Percentiles rank a stretch among this genome's conserved stretches.
Conservation (phyloP, 495 filamentous ascomycete species). For the Tuber magnatum region DNA sequence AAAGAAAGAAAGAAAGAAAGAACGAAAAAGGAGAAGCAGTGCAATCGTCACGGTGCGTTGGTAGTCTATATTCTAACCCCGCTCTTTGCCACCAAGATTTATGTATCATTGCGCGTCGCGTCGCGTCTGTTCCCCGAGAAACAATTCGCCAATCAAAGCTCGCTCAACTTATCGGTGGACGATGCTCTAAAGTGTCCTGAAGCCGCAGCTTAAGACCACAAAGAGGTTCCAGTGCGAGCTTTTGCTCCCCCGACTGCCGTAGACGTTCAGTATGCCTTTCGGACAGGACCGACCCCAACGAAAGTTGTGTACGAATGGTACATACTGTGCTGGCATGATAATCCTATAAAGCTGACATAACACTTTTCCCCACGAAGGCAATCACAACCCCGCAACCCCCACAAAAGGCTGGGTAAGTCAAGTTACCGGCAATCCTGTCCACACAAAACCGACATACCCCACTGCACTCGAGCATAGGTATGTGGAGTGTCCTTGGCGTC, state of each 20-base stretch:
- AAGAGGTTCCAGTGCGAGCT: background rate
- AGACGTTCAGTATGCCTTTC: background rate
- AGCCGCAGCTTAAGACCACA: background rate
- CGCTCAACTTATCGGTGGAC: background rate
- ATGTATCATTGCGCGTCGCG: slow-evolving; percentile 1
- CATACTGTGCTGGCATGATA: no score
- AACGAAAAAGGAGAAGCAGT: slow-evolving; percentile 12
- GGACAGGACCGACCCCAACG: background rate
- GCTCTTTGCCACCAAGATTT: slow-evolving; percentile 22
- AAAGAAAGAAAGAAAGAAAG: background rate
- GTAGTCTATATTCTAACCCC: slow-evolving; percentile 28
- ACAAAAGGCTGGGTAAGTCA: background rate
- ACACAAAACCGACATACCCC: background rate
- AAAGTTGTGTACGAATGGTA: background rate
- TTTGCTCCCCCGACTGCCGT: background rate
- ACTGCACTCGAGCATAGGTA: background rate
- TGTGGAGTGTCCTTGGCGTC: background rate
- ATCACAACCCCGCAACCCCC: background rate
- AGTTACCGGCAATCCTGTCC: background rate
- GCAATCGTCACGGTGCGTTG: slow-evolving; percentile 36
- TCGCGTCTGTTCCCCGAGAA: background rate
- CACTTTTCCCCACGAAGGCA: background rate
- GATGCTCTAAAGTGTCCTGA: background rate
- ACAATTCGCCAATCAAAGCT: background rate
- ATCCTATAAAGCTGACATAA: background rate